Evolutionary conservation across 768 basidiomycete species (phyloP), one percentile per base, ranked within the genome.

Genomic region (Boletus tomentosulus): DNA sequence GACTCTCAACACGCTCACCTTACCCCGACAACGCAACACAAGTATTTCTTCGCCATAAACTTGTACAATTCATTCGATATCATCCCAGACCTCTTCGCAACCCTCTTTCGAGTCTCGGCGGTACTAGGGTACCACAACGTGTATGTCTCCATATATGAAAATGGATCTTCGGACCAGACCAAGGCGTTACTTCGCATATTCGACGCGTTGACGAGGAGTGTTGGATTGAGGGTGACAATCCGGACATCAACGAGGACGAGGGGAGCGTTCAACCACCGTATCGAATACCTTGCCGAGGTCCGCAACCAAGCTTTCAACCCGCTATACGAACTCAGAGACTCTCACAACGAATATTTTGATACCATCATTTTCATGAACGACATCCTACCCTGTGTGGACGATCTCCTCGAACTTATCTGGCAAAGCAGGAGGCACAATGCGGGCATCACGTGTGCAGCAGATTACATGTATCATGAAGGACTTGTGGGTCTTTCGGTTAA

Each of bases 231-330:
- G 48, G 83, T 99, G 57, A 89, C 87, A 62, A 98, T 99, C 64
- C 85, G 92, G 55, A 94, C 94, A 0, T 92, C 88, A 10, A 89
- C 86, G 77, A 86, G 97, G 57, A 95, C 90, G 10, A 80, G 96
- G 28, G 97, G 97, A 38, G 88, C 89, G 9, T 98, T 98, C 79
- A 96, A 96, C 72, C 97, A 99, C 70, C 95, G 97, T 50, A 99
- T 99, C 77, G 97, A 99, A 72, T 99, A 99, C 74, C 86, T 99
- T 49, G 97, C 97, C n/a, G 96, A 99, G 67, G 96, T 99, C n/a
- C 89, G 97, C 56, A 98, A 99, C 70, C 87, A 92, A 27, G 97
- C 97, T 13, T 90, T 99, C 69, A 93, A 90, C 2, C 97, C 97
- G 1, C 76, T 98, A 24, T 89, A 96, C 73, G 97, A 98, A 65